Conservation (phyloP, 306 rosid species). For the Senna siamea region DNA sequence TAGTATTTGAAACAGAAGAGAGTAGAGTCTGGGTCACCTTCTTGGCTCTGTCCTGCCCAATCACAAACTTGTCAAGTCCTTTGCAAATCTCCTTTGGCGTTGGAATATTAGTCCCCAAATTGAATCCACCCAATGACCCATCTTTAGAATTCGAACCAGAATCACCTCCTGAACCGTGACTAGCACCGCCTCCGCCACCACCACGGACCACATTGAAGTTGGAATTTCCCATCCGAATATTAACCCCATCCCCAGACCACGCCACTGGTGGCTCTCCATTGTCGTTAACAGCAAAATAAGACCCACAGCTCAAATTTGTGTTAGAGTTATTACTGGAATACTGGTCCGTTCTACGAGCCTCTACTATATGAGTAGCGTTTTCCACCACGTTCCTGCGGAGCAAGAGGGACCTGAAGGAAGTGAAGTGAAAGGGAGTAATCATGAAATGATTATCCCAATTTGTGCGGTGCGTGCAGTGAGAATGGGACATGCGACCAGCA, state of each 20-base stretch:
- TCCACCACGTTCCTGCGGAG: constrained; percentile 55
- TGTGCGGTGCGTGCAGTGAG: constrained; percentile 53
- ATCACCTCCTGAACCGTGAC: constrained; percentile 62
- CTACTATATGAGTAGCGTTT: constrained; percentile 36
- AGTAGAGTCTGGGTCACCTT: constrained; percentile 54
- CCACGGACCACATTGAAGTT: constrained; percentile 58
- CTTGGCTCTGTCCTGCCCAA: constrained; percentile 93
- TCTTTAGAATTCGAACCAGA: constrained; percentile 63
- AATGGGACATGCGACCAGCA: constrained; percentile 42
- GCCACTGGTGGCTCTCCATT: constrained; percentile 88
- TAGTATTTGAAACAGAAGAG: neutral
- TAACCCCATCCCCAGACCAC: constrained; percentile 93
- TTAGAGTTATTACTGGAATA: neutral
- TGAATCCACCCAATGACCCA: constrained; percentile 86
- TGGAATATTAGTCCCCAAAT: constrained; percentile 72
- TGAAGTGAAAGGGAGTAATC: constrained; percentile 63
- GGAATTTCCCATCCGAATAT: constrained; percentile 57
- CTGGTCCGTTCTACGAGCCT: constrained; percentile 36
- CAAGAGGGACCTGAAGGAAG: constrained; percentile 72
- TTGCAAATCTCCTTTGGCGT: constrained; percentile 88
- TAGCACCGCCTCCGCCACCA: constrained; percentile 51
- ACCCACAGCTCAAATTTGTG: constrained; percentile 41
- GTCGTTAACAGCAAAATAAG: constrained; percentile 41
- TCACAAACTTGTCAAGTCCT: constrained; percentile 90
- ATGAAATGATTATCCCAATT: constrained; percentile 44